phyloP scores from a whole-genome alignment of 2,329 filamentous ascomycete species.

The Pseudogymnoascus verrucosus region DNA sequence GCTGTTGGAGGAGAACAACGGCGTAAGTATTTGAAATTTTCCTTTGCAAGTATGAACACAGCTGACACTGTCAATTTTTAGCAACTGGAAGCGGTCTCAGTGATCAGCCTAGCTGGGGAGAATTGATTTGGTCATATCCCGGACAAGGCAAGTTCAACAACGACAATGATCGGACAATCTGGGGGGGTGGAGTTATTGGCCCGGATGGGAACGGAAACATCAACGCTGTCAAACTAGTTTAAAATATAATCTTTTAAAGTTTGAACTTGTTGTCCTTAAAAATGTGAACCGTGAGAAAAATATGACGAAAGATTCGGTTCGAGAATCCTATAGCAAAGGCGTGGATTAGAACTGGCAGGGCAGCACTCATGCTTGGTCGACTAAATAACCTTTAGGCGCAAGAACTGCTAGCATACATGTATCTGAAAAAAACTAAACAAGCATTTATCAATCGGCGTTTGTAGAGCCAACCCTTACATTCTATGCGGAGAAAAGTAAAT shows the following conservation, averaged over 20 bases:
- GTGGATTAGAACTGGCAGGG: background rate
- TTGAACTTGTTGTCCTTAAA: background rate
- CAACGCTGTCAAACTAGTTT: background rate
- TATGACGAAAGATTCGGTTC: background rate
- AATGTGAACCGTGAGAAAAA: background rate
- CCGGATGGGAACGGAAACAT: conserved; percentile 15
- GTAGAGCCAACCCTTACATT: background rate
- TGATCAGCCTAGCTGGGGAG: conserved; percentile 27
- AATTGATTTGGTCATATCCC: conserved; percentile 25
- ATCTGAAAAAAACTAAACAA: background rate
- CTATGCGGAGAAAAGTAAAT: background rate
- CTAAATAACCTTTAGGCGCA: background rate
- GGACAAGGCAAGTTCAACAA: conserved; percentile 16
- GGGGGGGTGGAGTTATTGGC: conserved; percentile 20
- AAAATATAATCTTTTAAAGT: background rate
- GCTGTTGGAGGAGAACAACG: conserved; percentile 13
- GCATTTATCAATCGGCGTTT: background rate
- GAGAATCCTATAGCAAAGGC: background rate
- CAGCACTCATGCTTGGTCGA: background rate
- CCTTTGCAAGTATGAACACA: background rate
- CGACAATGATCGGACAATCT: conserved; percentile 19
- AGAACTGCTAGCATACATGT: background rate
- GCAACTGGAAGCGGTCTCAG: conserved; percentile 3
- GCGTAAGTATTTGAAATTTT: background rate
- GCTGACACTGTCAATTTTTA: background rate